A percentile compares a stretch with the other conserved stretches of the same genome.
phyloP scores from a whole-genome alignment of 257 asterid genomes.

The Solanum pennellii region DNA sequence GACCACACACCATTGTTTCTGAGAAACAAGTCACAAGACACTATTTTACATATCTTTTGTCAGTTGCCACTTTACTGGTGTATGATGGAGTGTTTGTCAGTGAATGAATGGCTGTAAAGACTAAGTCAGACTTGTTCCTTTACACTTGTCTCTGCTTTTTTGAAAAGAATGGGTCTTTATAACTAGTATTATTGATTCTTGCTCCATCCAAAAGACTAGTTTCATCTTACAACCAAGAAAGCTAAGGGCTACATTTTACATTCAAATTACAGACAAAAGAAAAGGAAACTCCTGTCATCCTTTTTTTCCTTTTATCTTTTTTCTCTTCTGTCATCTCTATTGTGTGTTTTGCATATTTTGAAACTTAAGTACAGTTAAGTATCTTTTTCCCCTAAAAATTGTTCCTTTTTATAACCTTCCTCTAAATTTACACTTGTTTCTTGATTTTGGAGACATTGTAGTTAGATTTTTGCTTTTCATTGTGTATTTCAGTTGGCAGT shows the following conservation, averaged over 20 bases:
- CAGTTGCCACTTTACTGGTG: constrained; percentile 33
- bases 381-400: neutral
- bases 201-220: neutral
- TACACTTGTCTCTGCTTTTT: constrained; percentile 24
- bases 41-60: constrained; percentile 17
- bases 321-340: neutral
- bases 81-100: constrained; percentile 58
- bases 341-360: neutral
- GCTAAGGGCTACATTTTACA: neutral
- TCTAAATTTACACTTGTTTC: neutral
- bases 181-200: neutral
- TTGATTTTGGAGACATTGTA: neutral
- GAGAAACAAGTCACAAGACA: neutral
- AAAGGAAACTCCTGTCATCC: neutral
- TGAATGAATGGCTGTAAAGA: constrained; percentile 74
- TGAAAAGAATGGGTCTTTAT: neutral
- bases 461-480: neutral
- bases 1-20: constrained; percentile 5
- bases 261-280: neutral
- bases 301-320: neutral
- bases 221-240: neutral
- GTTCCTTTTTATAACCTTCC: neutral
- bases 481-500: neutral
- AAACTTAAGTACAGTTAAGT: neutral
- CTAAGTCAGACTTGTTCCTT: constrained; percentile 31